Conservation (phyloP, 805 yeast species). For the Saturnispora besseyi region DNA sequence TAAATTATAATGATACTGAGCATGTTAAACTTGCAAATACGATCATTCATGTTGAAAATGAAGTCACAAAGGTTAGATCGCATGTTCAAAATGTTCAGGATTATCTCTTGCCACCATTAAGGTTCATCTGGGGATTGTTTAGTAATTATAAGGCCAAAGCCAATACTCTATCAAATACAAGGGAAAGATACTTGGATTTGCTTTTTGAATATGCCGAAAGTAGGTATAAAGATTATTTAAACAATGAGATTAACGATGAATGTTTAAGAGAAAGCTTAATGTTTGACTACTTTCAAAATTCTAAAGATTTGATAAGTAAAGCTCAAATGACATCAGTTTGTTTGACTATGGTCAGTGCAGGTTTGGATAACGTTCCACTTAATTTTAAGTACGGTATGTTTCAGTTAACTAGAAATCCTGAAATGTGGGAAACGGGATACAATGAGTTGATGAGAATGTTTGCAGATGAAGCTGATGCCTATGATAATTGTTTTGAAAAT, state of each 20-base stretch:
- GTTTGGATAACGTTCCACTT: slow-evolving; percentile 62
- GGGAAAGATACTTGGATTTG: slow-evolving; percentile 41
- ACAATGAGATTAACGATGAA: background rate
- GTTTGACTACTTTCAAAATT: slow-evolving; percentile 20
- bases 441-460: slow-evolving; percentile 30
- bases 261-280: slow-evolving; percentile 17
- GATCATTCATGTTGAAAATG: slow-evolving; percentile 46
- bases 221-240: background rate
- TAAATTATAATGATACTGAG: slow-evolving; percentile 34
- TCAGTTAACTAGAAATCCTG: slow-evolving; percentile 33
- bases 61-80: slow-evolving; percentile 48
- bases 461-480: slow-evolving; percentile 20
- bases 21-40: slow-evolving; percentile 39
- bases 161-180: slow-evolving; percentile 29
- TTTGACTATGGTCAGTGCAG: slow-evolving; percentile 72
- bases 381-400: slow-evolving; percentile 54
- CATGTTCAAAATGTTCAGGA: slow-evolving; percentile 49
- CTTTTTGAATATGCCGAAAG: slow-evolving; percentile 25
- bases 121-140: slow-evolving; percentile 20
- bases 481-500: slow-evolving; percentile 18
- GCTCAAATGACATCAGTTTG: slow-evolving; percentile 41
- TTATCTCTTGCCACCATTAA: slow-evolving; percentile 36
- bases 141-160: slow-evolving; percentile 14
- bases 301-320: slow-evolving; percentile 4
- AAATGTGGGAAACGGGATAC: slow-evolving; percentile 37